phyloP scores from a whole-genome alignment of 2,329 filamentous ascomycete genomes.

The Nigrograna mackinnonii region DNA sequence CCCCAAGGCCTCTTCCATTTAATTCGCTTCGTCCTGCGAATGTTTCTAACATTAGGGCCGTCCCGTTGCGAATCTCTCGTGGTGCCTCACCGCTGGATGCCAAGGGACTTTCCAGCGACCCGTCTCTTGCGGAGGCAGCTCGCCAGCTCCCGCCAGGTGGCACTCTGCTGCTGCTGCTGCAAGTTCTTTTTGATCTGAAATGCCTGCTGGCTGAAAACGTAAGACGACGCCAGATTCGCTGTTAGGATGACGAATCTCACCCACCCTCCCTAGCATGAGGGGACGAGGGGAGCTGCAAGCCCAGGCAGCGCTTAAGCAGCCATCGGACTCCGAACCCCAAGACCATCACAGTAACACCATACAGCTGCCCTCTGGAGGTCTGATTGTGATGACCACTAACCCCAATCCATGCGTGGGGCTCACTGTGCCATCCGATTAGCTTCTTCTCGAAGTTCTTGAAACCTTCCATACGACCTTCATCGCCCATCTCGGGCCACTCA shows the following conservation, averaged over 20 bases:
- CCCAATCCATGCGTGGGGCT: conserved; percentile 12
- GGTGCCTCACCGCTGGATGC: conserved; percentile 2
- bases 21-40: conserved; percentile 5
- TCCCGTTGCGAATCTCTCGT: conserved; percentile 1
- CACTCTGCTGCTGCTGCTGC: neutral
- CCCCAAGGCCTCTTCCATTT: conserved; percentile 2
- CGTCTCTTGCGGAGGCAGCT: conserved; percentile 1
- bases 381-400: conserved; percentile 9
- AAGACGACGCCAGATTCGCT: conserved; percentile 3
- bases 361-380: conserved; percentile 8
- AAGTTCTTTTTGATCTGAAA: conserved; percentile 2
- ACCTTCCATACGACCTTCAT: conserved; percentile 17
- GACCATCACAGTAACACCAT: conserved; percentile 4
- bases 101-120: conserved; percentile 7
- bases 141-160: conserved; percentile 8
- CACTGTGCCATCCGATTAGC: conserved; percentile 14
- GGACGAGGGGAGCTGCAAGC: conserved; percentile 8
- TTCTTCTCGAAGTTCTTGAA: conserved; percentile 26
- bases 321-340: conserved; percentile 31
- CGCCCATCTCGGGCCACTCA: neutral
- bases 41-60: conserved; percentile 11
- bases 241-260: conserved; percentile 21
- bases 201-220: no score
- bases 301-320: conserved; percentile 22
- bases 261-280: conserved; percentile 8